phyloP scores from a whole-genome alignment of 371 early-diverging fungal genomes.

The Batkoa obscura region DNA sequence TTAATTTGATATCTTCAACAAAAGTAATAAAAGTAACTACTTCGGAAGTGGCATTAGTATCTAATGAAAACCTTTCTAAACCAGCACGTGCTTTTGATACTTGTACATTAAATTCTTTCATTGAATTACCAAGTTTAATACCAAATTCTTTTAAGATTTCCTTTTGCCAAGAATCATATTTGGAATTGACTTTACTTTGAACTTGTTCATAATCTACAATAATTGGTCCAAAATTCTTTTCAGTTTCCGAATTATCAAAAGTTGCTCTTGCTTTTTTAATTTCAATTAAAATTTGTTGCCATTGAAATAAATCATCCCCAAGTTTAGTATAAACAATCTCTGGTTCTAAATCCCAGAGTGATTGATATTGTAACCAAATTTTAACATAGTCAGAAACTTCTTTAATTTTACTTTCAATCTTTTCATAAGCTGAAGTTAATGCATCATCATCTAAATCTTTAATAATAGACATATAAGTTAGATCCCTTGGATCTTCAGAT shows the following conservation, averaged over 20 bases:
- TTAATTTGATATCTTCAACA: conserved; percentile 83
- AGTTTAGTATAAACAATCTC: conserved; percentile 60
- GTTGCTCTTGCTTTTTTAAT: conserved; percentile 86
- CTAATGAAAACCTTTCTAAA: conserved; percentile 76
- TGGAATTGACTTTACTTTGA: conserved; percentile 90
- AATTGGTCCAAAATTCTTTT: conserved; percentile 69
- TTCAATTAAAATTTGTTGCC: conserved; percentile 87
- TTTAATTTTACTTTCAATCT: conserved; percentile 57
- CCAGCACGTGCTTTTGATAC: conserved; percentile 67
- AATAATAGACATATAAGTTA: conserved; percentile 50
- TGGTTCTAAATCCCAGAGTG: conserved; percentile 89
- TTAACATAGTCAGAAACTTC: conserved; percentile 71
- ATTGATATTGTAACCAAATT: conserved; percentile 94
- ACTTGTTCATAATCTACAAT: conserved; percentile 92
- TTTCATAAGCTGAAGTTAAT: conserved; percentile 56
- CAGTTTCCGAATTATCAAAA: conserved; percentile 87
- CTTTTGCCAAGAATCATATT: conserved; percentile 94
- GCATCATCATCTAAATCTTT: conserved; percentile 49
- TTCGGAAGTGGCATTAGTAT: conserved; percentile 69
- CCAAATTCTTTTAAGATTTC: conserved; percentile 89
- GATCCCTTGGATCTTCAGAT: conserved; percentile 28
- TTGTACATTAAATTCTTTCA: conserved; percentile 58
- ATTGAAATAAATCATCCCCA: conserved; percentile 77
- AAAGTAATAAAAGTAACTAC: conserved; percentile 90
- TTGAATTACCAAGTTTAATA: conserved; percentile 53